Evolutionary conservation across 1,139 yeast genomes (phyloP), one percentile per base, ranked within the genome.

Genomic region (Protomyces inouyei): DNA sequence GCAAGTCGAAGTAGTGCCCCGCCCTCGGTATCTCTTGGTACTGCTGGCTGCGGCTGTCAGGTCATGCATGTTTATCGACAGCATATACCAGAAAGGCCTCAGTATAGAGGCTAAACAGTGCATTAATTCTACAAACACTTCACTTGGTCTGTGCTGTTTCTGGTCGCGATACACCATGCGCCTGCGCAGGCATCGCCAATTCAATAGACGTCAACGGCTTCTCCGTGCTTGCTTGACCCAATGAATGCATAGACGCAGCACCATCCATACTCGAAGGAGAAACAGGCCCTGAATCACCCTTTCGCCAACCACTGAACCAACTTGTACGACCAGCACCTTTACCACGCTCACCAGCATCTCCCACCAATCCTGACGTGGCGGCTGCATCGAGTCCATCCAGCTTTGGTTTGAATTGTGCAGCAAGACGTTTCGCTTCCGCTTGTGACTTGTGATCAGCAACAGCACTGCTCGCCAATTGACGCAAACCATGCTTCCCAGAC

Each of bases 331-430:
- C 43, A 14, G 43, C 43, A 14, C 43, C 14, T 16, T 38, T 16
- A 38, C 43, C 18, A 16, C 43, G 43, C 32, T 4, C 32, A 5
- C 43, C 43, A 38, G 43, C 43, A 38, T 38, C 43, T 28, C 8
- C 32, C 5, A 28, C 32, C 32, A 28, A 28, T 28, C 8, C 32
- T 16, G 43, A 14, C 3, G 16, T 38, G 16, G n/a, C 2, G n/a
- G 16, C 14, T 38, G 43, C 18, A 38, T 38, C n/a, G 16, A 16
- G 6, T 5, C 16, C n/a, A 16, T 14, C 43, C 43, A 21, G 48
- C 18, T 43, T 23, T 14, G 57, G 63, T 32, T 55, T 55, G 40
- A 59, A 59, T 28, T 59, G 63, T n/a, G 52, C 57, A 3, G 63
- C 53, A 5, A 59, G 53, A 6, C 63, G 56, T 14, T 55, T 32